Percentiles rank a stretch among this genome's conserved stretches.
Evolutionary conservation across 139 green algal species (phyloP).

Genomic region (Klebsormidium nitens): DNA sequence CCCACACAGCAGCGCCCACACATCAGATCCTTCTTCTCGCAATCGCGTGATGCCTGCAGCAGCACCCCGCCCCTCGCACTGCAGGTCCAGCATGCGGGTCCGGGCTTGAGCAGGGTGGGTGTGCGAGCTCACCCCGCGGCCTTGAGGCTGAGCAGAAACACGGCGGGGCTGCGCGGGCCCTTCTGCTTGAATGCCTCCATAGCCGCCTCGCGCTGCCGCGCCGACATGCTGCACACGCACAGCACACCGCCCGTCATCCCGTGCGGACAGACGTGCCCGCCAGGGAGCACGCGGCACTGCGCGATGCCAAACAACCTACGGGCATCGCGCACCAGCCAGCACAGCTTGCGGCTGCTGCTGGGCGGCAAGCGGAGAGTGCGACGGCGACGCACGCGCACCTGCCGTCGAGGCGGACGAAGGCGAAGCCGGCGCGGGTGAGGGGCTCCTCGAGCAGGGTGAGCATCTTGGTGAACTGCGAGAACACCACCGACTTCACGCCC

Average conservation of each 20-base stretch:
- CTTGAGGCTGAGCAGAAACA: constrained; percentile 38
- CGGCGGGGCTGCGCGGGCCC: not conserved
- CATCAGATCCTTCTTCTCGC: no score
- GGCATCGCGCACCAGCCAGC: no score
- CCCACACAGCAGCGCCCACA: no score
- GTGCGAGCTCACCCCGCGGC: constrained; percentile 35
- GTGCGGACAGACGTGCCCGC: no score
- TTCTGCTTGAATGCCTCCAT: constrained; percentile 64
- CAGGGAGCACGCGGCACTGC: no score
- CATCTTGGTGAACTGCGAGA: constrained; percentile 85
- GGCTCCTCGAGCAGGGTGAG: constrained; percentile 70
- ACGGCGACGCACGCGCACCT: not conserved
- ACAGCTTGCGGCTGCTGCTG: no score
- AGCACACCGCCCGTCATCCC: no score
- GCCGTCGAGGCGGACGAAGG: constrained; percentile 65
- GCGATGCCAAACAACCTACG: no score
- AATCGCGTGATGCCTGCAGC: no score
- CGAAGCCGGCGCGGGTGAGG: constrained; percentile 25
- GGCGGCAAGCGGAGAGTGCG: not conserved
- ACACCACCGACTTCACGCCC: constrained; percentile 70
- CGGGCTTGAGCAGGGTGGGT: no score
- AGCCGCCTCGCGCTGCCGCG: constrained; percentile 48
- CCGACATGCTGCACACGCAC: no score
- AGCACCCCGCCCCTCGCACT: constrained; percentile 27
- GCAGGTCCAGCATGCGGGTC: constrained; percentile 45